Conservation (phyloP, 2,329 filamentous ascomycete genomes). For the Geosmithia flava region DNA sequence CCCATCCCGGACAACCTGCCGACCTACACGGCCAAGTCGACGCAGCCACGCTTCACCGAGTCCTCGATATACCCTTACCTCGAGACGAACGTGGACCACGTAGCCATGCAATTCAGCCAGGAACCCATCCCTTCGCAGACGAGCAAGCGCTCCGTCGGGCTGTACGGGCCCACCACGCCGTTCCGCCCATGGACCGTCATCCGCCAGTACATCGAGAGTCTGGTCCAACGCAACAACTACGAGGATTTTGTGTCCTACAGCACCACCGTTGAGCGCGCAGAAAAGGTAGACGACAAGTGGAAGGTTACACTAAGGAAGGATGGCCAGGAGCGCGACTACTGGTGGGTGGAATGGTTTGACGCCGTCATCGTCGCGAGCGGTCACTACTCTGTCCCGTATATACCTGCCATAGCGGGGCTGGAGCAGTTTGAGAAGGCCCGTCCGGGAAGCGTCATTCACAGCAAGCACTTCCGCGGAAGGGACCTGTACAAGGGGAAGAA, state of each 20-base stretch:
- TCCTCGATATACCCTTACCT: slow-evolving; percentile 49
- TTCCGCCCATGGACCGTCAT: slow-evolving; percentile 51
- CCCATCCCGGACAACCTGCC: slow-evolving; percentile 34
- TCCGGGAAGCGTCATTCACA: slow-evolving; percentile 40
- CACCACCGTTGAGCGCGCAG: slow-evolving; percentile 48
- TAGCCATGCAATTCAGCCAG: slow-evolving; percentile 48
- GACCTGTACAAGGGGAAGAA: slow-evolving; percentile 35
- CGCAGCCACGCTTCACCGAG: slow-evolving; percentile 38
- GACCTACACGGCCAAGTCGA: slow-evolving; percentile 24
- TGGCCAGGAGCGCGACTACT: slow-evolving; percentile 32
- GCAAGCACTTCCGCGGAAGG: slow-evolving; percentile 37
- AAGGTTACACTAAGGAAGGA: slow-evolving; percentile 31
- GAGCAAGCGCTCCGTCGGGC: slow-evolving; percentile 14
- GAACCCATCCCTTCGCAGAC: slow-evolving; percentile 34
- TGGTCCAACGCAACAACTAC: slow-evolving; percentile 41
- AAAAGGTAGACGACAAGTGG: slow-evolving; percentile 39
- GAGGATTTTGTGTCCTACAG: slow-evolving; percentile 37
- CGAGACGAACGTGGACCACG: slow-evolving; percentile 51
- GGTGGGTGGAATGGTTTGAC: slow-evolving; percentile 53
- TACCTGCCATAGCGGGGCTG: slow-evolving; percentile 35
- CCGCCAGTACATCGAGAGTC: slow-evolving; percentile 35
- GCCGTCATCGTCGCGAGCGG: slow-evolving; percentile 48
- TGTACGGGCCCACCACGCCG: slow-evolving; percentile 43
- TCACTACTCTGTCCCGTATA: slow-evolving; percentile 47
- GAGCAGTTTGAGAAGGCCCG: slow-evolving; percentile 28